Evolutionary conservation across 176 grass and related monocot species (phyloP).

Genomic region (Carex parvula): DNA sequence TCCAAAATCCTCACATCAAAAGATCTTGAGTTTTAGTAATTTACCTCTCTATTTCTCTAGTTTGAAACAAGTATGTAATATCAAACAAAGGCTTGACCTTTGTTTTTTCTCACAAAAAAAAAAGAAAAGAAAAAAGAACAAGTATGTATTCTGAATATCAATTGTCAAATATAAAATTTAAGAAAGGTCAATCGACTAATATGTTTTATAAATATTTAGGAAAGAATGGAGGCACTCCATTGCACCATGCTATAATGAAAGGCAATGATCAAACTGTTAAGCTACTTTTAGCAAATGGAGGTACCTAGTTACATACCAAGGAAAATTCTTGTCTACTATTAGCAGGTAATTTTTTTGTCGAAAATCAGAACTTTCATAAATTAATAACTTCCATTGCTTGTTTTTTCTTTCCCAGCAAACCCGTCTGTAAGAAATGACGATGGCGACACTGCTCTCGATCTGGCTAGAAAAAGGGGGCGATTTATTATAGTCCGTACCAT

Average conservation of each 20-base stretch:
- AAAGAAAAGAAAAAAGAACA: no score
- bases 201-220: conserved; percentile 36
- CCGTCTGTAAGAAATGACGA: conserved; percentile 76
- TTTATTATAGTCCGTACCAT: conserved; percentile 71
- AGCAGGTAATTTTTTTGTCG: not conserved
- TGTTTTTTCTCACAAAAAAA: no score
- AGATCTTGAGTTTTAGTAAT: not conserved
- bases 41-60: not conserved
- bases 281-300: conserved; percentile 82
- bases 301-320: conserved; percentile 48
- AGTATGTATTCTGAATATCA: not conserved
- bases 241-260: conserved; percentile 98
- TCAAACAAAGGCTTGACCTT: no score
- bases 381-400: not conserved
- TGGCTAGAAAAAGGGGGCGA: conserved; percentile 87
- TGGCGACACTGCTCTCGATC: conserved; percentile 74
- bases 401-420: conserved; percentile 50
- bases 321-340: not conserved
- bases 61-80: not conserved
- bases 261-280: conserved; percentile 59
- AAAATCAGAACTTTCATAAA: not conserved
- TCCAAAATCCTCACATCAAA: not conserved
- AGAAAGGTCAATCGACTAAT: not conserved
- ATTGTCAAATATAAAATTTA: not conserved
- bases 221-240: conserved; percentile 64